Evolutionary conservation across 1,284 basidiomycete genomes (phyloP).

Genomic region (Austropuccinia psidii): DNA sequence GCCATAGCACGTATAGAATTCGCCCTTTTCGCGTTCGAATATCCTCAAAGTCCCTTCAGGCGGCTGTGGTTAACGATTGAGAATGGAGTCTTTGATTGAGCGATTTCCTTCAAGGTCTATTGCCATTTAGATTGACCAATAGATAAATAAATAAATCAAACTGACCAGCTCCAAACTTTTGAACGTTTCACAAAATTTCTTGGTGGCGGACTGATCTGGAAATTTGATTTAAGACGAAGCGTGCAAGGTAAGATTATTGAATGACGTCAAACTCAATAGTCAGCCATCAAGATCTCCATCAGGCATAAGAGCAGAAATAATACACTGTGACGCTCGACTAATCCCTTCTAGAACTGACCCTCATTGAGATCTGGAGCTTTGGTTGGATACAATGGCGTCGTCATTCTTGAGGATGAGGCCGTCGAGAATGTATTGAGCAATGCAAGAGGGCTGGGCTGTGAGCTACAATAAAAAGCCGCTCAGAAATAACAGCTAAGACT

Average conservation of each 20-base stretch:
- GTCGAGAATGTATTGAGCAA: background rate
- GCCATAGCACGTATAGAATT: slow-evolving; percentile 83
- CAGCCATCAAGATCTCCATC: too few relatives aligned
- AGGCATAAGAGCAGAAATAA: too few relatives aligned
- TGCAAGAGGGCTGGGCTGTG: too few relatives aligned
- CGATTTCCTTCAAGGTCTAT: too few relatives aligned
- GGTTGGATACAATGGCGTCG: slow-evolving; percentile 26
- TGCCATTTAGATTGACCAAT: background rate
- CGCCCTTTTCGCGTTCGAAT: slow-evolving; percentile 61
- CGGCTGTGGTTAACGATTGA: background rate
- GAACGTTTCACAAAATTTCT: slow-evolving; percentile 22
- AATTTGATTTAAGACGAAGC: background rate
- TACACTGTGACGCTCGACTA: too few relatives aligned
- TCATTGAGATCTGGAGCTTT: slow-evolving; percentile 25
- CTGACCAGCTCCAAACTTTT: slow-evolving; percentile 20
- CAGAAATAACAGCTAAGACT: too few relatives aligned
- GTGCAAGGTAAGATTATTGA: background rate
- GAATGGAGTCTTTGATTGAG: too few relatives aligned
- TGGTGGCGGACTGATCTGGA: slow-evolving; percentile 20
- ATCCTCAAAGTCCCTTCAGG: slow-evolving; percentile 59
- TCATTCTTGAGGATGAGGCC: background rate
- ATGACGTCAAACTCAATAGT: background rate
- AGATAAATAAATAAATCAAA: background rate
- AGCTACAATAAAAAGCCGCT: too few relatives aligned
- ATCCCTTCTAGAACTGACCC: background rate